Conservation (phyloP, 164 flowering plant genomes). For the Stephania yunnanensis region DNA sequence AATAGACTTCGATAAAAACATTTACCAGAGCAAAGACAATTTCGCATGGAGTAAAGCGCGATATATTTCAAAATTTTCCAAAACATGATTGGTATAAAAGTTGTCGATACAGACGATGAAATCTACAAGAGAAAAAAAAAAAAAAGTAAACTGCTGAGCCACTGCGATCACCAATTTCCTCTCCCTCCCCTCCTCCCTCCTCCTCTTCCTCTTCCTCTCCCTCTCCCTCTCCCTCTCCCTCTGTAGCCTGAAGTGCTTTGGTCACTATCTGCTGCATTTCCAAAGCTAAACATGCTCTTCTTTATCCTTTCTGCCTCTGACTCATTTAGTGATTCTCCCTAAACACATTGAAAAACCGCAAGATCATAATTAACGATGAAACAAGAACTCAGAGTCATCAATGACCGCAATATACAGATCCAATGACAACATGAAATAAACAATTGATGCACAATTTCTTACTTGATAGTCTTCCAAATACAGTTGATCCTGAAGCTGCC, state of each 20-base stretch:
- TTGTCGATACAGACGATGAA: background rate
- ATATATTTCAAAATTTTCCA: background rate
- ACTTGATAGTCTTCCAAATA: conserved; percentile 74
- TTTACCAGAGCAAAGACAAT: background rate
- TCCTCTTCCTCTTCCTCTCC: conserved; percentile 22
- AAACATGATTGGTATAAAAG: background rate
- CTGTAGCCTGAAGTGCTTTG: conserved; percentile 14
- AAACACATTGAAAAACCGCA: conserved; percentile 13
- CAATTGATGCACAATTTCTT: conserved; percentile 11
- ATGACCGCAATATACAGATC: background rate
- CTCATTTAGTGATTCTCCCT: conserved; percentile 38
- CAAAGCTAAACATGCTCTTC: conserved; percentile 74
- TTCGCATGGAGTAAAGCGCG: background rate
- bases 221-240: conserved; percentile 29
- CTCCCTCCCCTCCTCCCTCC: conserved; percentile 17
- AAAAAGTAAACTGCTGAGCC: conserved; percentile 13
- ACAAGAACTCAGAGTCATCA: background rate
- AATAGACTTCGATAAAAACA: background rate
- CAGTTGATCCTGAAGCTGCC: conserved; percentile 84
- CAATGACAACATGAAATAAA: background rate
- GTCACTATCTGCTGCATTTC: conserved; percentile 24
- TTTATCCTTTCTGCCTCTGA: conserved; percentile 49
- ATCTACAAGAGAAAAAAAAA: background rate
- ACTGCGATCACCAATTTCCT: background rate
- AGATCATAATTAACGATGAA: background rate